phyloP scores from a whole-genome alignment of 1,284 basidiomycete species.

The Papiliotrema fonsecae region DNA sequence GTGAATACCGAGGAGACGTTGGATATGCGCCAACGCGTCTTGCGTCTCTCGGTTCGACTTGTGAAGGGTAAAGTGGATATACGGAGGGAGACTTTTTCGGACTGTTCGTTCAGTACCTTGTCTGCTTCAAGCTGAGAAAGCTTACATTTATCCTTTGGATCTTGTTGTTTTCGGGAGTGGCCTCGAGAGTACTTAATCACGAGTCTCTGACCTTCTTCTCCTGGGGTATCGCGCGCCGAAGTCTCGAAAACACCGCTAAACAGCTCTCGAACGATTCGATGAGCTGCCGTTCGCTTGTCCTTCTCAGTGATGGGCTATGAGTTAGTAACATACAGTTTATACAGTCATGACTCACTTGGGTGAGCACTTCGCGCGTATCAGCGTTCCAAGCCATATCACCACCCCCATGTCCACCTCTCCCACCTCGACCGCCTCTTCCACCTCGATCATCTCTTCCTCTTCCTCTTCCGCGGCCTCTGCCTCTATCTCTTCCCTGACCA shows the following conservation, averaged over 20 bases:
- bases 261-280: slow-evolving; percentile 71
- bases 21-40: slow-evolving; percentile 77
- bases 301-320: slow-evolving; percentile 75
- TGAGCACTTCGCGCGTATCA: slow-evolving; percentile 69
- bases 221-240: slow-evolving; percentile 24
- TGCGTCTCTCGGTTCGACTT: slow-evolving; percentile 98
- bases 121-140: not conserved
- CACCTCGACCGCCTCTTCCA: slow-evolving; percentile 50
- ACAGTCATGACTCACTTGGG: slow-evolving; percentile 62
- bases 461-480: slow-evolving; percentile 48
- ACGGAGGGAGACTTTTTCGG: slow-evolving; percentile 54
- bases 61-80: slow-evolving; percentile 93
- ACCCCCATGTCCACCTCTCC: slow-evolving; percentile 17
- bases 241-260: slow-evolving; percentile 80
- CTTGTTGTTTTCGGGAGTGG: not conserved
- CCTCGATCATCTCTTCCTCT: slow-evolving; percentile 52
- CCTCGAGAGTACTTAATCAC: slow-evolving; percentile 36
- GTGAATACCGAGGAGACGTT: slow-evolving; percentile 68
- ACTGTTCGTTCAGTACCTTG: not conserved
- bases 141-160: not conserved
- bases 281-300: slow-evolving; percentile 71
- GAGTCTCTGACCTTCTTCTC: slow-evolving; percentile 26
- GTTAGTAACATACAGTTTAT: slow-evolving; percentile 4
- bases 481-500: slow-evolving; percentile 42
- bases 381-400: slow-evolving; percentile 15